These are phyloP conservation scores for Pterocarpus macrocarpus DNA, from an alignment of 306 rosid genomes.

Conservation along the genomic window DNA sequence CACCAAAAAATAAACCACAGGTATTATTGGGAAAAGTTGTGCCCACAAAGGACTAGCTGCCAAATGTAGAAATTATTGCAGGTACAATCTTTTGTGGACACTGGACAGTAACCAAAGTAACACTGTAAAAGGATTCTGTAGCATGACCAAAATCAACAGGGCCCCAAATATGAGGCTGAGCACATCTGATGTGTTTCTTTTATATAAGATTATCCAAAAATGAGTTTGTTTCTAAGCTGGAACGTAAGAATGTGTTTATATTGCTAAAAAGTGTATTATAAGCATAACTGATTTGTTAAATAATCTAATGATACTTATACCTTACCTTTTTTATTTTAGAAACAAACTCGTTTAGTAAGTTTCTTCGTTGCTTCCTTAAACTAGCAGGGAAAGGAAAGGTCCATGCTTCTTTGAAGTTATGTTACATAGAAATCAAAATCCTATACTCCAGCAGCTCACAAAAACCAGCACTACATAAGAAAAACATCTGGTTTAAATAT, in stretches of 20 bases:
- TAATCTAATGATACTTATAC: too few relatives aligned
- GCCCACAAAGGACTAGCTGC: not conserved
- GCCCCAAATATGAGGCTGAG: conserved; percentile 8
- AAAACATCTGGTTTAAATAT: not conserved
- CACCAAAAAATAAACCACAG: conserved; percentile 31
- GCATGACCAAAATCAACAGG: not conserved
- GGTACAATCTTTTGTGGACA: not conserved
- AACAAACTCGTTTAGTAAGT: too few relatives aligned
- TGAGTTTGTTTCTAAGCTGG: too few relatives aligned
- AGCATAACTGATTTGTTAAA: too few relatives aligned
- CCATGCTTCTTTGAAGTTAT: not conserved
- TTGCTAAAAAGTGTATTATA: too few relatives aligned
- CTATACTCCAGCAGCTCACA: not conserved
- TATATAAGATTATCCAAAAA: too few relatives aligned
- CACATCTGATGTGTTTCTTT: not conserved
- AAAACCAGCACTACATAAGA: not conserved
- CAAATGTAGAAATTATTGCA: not conserved
- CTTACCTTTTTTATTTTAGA: too few relatives aligned
- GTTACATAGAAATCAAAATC: not conserved
- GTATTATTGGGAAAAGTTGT: not conserved
- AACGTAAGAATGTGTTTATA: too few relatives aligned
- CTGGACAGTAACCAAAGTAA: not conserved
- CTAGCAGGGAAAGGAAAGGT: not conserved
- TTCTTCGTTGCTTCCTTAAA: not conserved
- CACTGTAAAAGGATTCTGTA: not conserved